These are phyloP conservation scores for Lactuca sativa DNA, from an alignment of 129 eudicot species.

Conservation along the genomic window DNA sequence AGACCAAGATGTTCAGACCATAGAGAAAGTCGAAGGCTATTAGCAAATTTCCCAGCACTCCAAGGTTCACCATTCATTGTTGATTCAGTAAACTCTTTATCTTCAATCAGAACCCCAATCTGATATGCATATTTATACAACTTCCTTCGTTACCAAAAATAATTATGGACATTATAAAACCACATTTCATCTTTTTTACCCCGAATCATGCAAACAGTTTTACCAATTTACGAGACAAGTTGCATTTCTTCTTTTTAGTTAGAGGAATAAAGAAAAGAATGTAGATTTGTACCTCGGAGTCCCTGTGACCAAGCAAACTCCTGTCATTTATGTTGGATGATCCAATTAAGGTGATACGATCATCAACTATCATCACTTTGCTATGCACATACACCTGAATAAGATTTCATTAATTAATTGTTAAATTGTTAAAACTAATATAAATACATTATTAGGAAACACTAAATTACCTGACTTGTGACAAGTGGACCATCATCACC, in stretches of 20 bases:
- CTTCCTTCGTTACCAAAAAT: slow-evolving; percentile 14
- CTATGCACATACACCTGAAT: slow-evolving; percentile 90
- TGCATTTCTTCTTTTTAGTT: too few relatives aligned
- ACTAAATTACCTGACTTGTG: slow-evolving; percentile 78
- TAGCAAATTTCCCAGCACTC: slow-evolving; percentile 84
- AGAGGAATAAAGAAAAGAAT: neutral
- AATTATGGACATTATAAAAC: neutral
- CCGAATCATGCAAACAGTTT: too few relatives aligned
- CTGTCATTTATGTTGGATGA: slow-evolving; percentile 94
- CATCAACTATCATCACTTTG: slow-evolving; percentile 92
- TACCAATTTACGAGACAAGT: neutral
- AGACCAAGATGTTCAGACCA: slow-evolving; percentile 99
- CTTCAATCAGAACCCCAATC: slow-evolving; percentile 87
- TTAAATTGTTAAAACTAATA: neutral
- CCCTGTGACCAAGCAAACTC: slow-evolving; percentile 96
- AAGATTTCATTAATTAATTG: slow-evolving; percentile 4
- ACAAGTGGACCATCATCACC: slow-evolving; percentile 70
- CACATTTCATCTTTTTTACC: too few relatives aligned
- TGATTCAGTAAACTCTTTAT: slow-evolving; percentile 76
- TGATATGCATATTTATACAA: slow-evolving; percentile 29
- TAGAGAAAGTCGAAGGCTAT: slow-evolving; percentile 65
- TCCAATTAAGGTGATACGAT: slow-evolving; percentile 71
- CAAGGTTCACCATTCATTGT: slow-evolving; percentile 82
- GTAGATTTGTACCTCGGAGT: slow-evolving; percentile 71
- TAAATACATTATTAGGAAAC: neutral